A percentile compares a stretch with the other conserved stretches of the same genome.
These are phyloP conservation scores for Graphilbum fragrans DNA, from an alignment of 2,329 filamentous ascomycete genomes.

Conservation along the genomic window DNA sequence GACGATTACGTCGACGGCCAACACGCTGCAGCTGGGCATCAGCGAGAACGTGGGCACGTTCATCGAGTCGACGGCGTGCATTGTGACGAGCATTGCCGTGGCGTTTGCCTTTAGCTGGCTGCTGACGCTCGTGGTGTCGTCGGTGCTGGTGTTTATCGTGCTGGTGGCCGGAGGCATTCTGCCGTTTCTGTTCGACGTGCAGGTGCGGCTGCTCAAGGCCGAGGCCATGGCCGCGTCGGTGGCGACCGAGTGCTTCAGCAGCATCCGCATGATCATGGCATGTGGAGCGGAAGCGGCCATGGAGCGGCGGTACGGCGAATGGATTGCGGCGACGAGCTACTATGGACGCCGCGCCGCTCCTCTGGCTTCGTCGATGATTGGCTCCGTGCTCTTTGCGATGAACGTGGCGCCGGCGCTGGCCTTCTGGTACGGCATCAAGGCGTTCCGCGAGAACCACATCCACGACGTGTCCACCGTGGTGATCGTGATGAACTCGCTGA, in stretches of 20 bases:
- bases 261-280: conserved; percentile 49
- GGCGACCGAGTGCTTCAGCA: conserved; percentile 47
- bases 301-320: conserved; percentile 37
- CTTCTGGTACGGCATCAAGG: conserved; percentile 52
- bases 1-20: conserved; percentile 52
- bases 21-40: conserved; percentile 52
- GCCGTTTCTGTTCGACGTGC: conserved; percentile 43
- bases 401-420: conserved; percentile 41
- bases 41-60: conserved; percentile 50
- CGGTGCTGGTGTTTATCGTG: conserved; percentile 42
- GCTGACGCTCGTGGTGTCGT: conserved; percentile 45
- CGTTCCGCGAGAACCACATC: conserved; percentile 32
- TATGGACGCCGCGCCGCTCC: conserved; percentile 37
- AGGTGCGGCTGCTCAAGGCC: conserved; percentile 31
- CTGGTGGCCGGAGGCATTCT: conserved; percentile 34
- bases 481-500: conserved; percentile 44
- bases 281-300: conserved; percentile 48
- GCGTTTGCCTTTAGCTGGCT: conserved; percentile 47
- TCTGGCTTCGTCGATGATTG: conserved; percentile 38
- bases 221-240: conserved; percentile 47
- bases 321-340: conserved; percentile 39
- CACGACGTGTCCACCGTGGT: conserved; percentile 39
- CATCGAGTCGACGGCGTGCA: conserved; percentile 40
- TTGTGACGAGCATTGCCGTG: conserved; percentile 39
- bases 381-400: conserved; percentile 41